A percentile compares a stretch with the other conserved stretches of the same genome.
Conservation (phyloP, 129 eudicot species). For the Centaurea solstitialis region DNA sequence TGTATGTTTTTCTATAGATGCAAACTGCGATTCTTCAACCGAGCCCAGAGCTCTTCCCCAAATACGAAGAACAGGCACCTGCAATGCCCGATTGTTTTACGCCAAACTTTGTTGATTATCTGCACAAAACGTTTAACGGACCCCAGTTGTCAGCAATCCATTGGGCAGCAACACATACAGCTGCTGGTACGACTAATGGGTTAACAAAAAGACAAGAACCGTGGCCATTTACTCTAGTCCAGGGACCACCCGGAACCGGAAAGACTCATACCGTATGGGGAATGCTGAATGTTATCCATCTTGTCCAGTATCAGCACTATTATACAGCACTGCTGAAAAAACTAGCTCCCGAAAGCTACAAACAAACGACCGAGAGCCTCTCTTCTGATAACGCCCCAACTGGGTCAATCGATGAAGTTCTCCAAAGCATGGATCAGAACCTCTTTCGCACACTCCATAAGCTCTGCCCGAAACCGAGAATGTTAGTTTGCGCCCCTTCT, state of each 20-base stretch:
- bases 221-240: constrained; percentile 97
- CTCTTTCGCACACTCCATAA: constrained; percentile 93
- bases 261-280: constrained; percentile 99
- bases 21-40: constrained; percentile 98
- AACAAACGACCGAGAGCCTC: constrained; percentile 65
- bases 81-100: constrained; percentile 98
- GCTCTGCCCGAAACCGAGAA: constrained; percentile 96
- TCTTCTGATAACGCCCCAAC: constrained; percentile 52
- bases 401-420: constrained; percentile 96
- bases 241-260: constrained; percentile 99
- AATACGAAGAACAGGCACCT: constrained; percentile 89
- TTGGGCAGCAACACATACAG: constrained; percentile 99
- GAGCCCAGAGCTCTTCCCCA: constrained; percentile 84
- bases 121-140: constrained; percentile 70
- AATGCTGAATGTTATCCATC: constrained; percentile 95
- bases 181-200: constrained; percentile 86
- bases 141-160: constrained; percentile 96
- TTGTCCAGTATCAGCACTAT: constrained; percentile 95
- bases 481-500: constrained; percentile 99
- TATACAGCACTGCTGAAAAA: constrained; percentile 88
- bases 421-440: constrained; percentile 95
- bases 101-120: constrained; percentile 75
- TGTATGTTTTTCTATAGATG: constrained; percentile 47
- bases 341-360: constrained; percentile 98
- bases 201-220: constrained; percentile 81